phyloP scores from a whole-genome alignment of 2,329 filamentous ascomycete species.

The Fusarium chaquense region DNA sequence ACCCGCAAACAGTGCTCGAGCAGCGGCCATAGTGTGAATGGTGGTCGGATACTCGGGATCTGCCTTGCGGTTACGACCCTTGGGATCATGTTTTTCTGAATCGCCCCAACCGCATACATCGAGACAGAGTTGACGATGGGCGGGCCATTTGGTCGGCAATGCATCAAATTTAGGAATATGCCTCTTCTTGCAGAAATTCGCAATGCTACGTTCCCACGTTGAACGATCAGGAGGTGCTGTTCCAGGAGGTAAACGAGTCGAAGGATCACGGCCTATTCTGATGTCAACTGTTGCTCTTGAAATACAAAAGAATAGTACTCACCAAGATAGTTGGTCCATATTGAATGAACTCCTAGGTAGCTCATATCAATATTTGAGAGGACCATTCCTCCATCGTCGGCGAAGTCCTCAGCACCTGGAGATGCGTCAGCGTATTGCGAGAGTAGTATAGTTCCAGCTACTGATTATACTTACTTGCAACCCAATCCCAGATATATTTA shows the following conservation, averaged over 20 bases:
- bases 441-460: background rate
- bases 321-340: slow-evolving; percentile 80
- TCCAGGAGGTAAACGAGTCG: slow-evolving; percentile 61
- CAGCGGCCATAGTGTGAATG: slow-evolving; percentile 78
- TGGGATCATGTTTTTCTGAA: slow-evolving; percentile 60
- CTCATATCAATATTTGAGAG: slow-evolving; percentile 76
- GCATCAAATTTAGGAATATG: slow-evolving; percentile 74
- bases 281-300: slow-evolving; percentile 14
- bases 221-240: slow-evolving; percentile 60
- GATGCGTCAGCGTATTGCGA: slow-evolving; percentile 34
- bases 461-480: slow-evolving; percentile 66
- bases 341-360: slow-evolving; percentile 78
- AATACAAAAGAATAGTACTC: slow-evolving; percentile 41
- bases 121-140: slow-evolving; percentile 80
- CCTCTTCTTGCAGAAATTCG: slow-evolving; percentile 71
- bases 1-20: slow-evolving; percentile 79
- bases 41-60: slow-evolving; percentile 64
- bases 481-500: slow-evolving; percentile 82
- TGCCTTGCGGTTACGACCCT: slow-evolving; percentile 58
- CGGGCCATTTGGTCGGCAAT: slow-evolving; percentile 71
- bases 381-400: slow-evolving; percentile 77
- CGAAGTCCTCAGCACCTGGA: slow-evolving; percentile 71
- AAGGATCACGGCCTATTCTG: slow-evolving; percentile 60
- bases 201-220: slow-evolving; percentile 72
- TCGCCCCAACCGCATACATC: slow-evolving; percentile 80